Evolutionary conservation across 2,329 filamentous ascomycete species (phyloP).

Genomic region (Hypomyces perniciosus): DNA sequence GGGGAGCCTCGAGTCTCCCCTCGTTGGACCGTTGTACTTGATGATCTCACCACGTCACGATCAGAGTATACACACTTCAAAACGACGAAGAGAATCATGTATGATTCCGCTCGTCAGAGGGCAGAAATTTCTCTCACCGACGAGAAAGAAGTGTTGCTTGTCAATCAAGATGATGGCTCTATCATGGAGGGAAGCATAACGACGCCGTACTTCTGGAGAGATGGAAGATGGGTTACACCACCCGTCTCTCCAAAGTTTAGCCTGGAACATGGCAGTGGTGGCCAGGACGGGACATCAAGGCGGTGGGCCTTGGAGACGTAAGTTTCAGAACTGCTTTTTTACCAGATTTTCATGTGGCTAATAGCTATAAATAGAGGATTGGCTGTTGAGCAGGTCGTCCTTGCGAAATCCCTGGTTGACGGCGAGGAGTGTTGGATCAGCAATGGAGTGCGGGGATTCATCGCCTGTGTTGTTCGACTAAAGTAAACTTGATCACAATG

Average conservation of each 20-base stretch:
- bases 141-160: slow-evolving; percentile 67
- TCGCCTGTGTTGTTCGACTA: slow-evolving; percentile 39
- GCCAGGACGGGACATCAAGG: slow-evolving; percentile 75
- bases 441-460: slow-evolving; percentile 79
- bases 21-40: slow-evolving; percentile 40
- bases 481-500: not conserved
- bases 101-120: slow-evolving; percentile 62
- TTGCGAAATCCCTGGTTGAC: slow-evolving; percentile 53
- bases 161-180: slow-evolving; percentile 52
- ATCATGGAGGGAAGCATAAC: slow-evolving; percentile 84
- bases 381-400: slow-evolving; percentile 59
- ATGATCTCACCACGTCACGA: slow-evolving; percentile 33
- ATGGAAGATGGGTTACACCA: slow-evolving; percentile 74
- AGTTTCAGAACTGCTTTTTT: slow-evolving; percentile 14
- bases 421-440: slow-evolving; percentile 84
- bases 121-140: slow-evolving; percentile 47
- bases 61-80: slow-evolving; percentile 78
- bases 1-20: slow-evolving; percentile 22
- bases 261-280: slow-evolving; percentile 53
- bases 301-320: slow-evolving; percentile 73
- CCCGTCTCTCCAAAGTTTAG: slow-evolving; percentile 43
- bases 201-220: slow-evolving; percentile 73
- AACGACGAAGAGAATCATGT: slow-evolving; percentile 68
- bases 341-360: slow-evolving; percentile 7
- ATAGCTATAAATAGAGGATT: slow-evolving; percentile 39